Conservation (phyloP, 2,329 filamentous ascomycete species). For the Pyricularia grisea region DNA sequence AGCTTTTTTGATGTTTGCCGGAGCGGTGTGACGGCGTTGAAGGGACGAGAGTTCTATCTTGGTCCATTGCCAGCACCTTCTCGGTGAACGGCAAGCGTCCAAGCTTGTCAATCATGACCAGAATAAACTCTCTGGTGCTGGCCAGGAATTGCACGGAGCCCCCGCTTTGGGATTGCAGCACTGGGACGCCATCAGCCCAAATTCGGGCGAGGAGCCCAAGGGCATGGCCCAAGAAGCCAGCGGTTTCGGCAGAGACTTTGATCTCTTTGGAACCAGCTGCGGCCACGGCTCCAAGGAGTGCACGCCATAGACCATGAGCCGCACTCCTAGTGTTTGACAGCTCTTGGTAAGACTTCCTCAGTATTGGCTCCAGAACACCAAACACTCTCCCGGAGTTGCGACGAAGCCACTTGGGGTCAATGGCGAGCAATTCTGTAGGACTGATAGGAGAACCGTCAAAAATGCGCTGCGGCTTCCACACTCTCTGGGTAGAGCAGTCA, state of each 20-base stretch:
- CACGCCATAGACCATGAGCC: conserved; percentile 46
- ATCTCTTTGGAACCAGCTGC: conserved; percentile 76
- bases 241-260: conserved; percentile 76
- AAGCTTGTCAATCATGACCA: conserved; percentile 38
- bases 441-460: conserved; percentile 47
- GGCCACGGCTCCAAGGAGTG: conserved; percentile 52
- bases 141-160: conserved; percentile 41
- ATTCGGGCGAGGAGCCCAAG: conserved; percentile 59
- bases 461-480: conserved; percentile 70
- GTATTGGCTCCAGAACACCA: conserved; percentile 45
- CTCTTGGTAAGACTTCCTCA: conserved; percentile 52
- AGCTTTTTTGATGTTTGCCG: conserved; percentile 37
- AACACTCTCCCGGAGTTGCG: conserved; percentile 60
- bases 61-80: conserved; percentile 41
- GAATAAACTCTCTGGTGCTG: conserved; percentile 41
- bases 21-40: conserved; percentile 57
- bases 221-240: conserved; percentile 65
- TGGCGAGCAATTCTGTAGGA: conserved; percentile 67
- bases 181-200: conserved; percentile 53
- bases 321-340: conserved; percentile 50
- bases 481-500: conserved; percentile 43
- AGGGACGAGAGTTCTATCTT: conserved; percentile 47
- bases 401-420: conserved; percentile 83
- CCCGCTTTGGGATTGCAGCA: conserved; percentile 34
- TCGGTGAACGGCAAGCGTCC: conserved; percentile 55